Conservation (phyloP, 192 early-diverging fungal genomes). For the Endogone sp. region DNA sequence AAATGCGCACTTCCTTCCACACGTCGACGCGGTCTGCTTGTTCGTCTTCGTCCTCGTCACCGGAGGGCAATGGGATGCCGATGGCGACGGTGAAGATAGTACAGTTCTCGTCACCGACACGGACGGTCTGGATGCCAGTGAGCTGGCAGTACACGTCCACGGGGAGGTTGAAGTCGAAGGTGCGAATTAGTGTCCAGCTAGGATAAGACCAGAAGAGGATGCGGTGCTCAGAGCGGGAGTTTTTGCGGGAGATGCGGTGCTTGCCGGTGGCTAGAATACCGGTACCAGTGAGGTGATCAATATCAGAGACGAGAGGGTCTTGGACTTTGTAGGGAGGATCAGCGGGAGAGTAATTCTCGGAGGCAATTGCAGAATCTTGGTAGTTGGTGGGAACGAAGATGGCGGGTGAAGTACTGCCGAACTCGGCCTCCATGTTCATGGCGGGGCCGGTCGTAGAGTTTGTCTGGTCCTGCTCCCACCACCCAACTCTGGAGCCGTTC, state of each 20-base stretch:
- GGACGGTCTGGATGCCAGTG: constrained; percentile 24
- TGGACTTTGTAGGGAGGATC: constrained; percentile 23
- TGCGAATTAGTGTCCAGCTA: constrained; percentile 18
- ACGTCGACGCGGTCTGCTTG: constrained; percentile 4
- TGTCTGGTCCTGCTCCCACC: neutral
- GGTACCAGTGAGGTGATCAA: constrained; percentile 14
- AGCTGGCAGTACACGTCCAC: constrained; percentile 25
- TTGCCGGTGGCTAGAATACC: constrained; percentile 29
- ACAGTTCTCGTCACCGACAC: neutral
- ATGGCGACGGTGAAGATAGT: constrained; percentile 24
- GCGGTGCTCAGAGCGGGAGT: constrained; percentile 18
- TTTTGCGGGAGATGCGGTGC: constrained; percentile 8
- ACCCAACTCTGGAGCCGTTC: constrained; percentile 7
- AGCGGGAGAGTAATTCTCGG: constrained; percentile 5
- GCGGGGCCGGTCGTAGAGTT: constrained; percentile 4
- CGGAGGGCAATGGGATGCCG: constrained; percentile 8
- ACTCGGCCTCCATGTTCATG: constrained; percentile 5
- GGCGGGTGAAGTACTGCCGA: neutral
- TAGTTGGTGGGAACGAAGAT: neutral
- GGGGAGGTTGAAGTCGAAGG: constrained; percentile 26
- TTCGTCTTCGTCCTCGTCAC: constrained; percentile 9
- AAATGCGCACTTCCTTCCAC: constrained; percentile 25
- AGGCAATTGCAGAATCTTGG: neutral
- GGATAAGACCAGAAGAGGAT: constrained; percentile 32
- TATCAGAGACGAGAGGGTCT: constrained; percentile 29